Percentiles rank a stretch among this genome's conserved stretches.
phyloP scores from a whole-genome alignment of 352 stramenopile species.

The Globisporangium okanoganense region DNA sequence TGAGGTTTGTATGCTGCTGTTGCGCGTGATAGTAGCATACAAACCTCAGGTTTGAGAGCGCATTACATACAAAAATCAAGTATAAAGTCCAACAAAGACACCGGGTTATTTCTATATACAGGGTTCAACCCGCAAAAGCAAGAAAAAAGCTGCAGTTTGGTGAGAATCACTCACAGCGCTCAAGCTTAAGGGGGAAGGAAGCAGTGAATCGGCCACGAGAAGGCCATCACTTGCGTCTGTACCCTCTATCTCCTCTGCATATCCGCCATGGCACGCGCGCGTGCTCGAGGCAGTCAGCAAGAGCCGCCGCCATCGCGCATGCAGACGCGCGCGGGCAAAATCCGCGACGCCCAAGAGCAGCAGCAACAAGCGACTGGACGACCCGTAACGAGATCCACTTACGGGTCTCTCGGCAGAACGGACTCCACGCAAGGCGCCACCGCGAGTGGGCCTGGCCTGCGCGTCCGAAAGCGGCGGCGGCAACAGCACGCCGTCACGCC shows the following conservation, averaged over 20 bases:
- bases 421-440: background rate
- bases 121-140: too few species aligned
- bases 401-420: background rate
- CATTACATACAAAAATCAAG: too few species aligned
- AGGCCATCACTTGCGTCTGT: background rate
- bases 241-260: background rate
- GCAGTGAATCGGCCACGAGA: background rate
- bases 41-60: too few species aligned
- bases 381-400: background rate
- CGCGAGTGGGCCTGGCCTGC: background rate
- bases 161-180: background rate
- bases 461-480: background rate
- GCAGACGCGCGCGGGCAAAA: background rate
- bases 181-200: background rate
- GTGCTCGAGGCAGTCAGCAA: background rate
- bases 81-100: too few species aligned
- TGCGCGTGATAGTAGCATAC: too few species aligned
- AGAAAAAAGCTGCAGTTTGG: conserved; percentile 12
- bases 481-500: background rate
- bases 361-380: background rate
- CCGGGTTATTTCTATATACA: too few species aligned
- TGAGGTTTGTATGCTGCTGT: too few species aligned
- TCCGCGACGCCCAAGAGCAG: background rate
- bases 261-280: background rate
- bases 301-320: background rate